Evolutionary conservation across 75 land plant genomes (phyloP).

Genomic region (Cunninghamia lanceolata): DNA sequence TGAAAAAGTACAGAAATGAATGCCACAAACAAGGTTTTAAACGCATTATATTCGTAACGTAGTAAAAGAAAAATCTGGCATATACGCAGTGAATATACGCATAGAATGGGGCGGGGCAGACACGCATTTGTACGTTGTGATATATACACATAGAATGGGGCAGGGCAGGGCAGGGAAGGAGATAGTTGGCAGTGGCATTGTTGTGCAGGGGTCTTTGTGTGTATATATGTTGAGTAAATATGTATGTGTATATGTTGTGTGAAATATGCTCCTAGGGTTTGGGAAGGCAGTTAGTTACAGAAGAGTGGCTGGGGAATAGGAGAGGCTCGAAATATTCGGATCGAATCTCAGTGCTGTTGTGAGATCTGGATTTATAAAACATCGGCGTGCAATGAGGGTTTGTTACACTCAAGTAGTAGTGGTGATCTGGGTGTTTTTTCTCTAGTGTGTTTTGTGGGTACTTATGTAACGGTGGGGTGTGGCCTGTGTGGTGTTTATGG

Average conservation of each 20-base stretch:
- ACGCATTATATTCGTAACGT: not conserved
- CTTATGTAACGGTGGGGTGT: not conserved
- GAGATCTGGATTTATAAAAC: not conserved
- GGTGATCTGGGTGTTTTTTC: not conserved
- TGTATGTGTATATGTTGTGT: not conserved
- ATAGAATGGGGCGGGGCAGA: not conserved
- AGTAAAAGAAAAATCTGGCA: not conserved
- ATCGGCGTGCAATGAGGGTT: not conserved
- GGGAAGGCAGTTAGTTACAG: not conserved
- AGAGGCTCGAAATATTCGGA: slow-evolving; percentile 6
- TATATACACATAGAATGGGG: not conserved
- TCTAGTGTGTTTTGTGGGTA: not conserved
- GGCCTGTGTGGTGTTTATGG: not conserved
- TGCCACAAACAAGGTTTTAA: not conserved
- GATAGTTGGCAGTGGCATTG: not conserved
- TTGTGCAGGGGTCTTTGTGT: not conserved
- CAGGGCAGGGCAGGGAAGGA: not conserved
- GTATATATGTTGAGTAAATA: not conserved
- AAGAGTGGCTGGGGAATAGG: not conserved
- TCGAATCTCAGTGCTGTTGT: not conserved
- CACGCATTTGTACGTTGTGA: not conserved
- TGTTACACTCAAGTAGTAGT: not conserved
- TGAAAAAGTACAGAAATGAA: slow-evolving; percentile 9
- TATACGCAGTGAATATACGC: not conserved
- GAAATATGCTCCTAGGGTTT: not conserved